Evolutionary conservation across 768 basidiomycete genomes (phyloP).

Genomic region (Tubosaeta sp.): DNA sequence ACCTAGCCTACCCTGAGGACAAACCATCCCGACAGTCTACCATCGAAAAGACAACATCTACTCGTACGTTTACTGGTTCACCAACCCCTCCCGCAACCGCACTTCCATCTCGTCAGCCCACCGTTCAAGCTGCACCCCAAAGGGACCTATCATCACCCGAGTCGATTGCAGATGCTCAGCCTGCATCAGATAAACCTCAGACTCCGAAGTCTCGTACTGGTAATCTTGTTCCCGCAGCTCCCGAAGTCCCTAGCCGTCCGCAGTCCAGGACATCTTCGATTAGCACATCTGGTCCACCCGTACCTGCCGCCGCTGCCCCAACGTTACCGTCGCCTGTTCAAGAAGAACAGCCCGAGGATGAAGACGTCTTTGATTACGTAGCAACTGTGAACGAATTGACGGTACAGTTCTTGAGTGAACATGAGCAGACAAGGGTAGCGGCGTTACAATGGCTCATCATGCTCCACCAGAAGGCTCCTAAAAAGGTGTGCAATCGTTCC

Average conservation of each 20-base stretch:
- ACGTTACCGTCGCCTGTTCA: slow-evolving; percentile 25
- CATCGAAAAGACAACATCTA: slow-evolving; percentile 30
- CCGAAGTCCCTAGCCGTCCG: slow-evolving; percentile 48
- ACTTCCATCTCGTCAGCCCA: slow-evolving; percentile 47
- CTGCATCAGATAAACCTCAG: slow-evolving; percentile 39
- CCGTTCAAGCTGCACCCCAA: slow-evolving; percentile 37
- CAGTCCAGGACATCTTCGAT: slow-evolving; percentile 57
- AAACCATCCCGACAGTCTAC: slow-evolving; percentile 21
- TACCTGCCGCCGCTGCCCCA: slow-evolving; percentile 29
- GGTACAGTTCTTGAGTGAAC: slow-evolving; percentile 91
- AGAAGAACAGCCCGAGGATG: slow-evolving; percentile 46
- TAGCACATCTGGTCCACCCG: slow-evolving; percentile 35
- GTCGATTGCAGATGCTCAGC: slow-evolving; percentile 31
- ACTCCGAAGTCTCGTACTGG: slow-evolving; percentile 22
- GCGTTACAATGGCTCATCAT: slow-evolving; percentile 98
- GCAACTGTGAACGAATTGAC: slow-evolving; percentile 90
- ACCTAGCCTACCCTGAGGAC: slow-evolving; percentile 71
- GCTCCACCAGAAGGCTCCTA: slow-evolving; percentile 97
- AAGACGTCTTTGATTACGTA: slow-evolving; percentile 86
- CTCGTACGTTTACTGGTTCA: slow-evolving; percentile 44
- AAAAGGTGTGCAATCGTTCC: slow-evolving; percentile 55
- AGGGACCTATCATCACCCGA: slow-evolving; percentile 51
- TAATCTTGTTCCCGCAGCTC: slow-evolving; percentile 20
- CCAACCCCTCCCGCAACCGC: slow-evolving; percentile 49
- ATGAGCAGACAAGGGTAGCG: slow-evolving; percentile 93